A percentile compares a stretch with the other conserved stretches of the same genome.
These are phyloP conservation scores for Polytrichum formosum DNA, from an alignment of 225 moss, liverwort and hornwort genomes.

Conservation along the genomic window DNA sequence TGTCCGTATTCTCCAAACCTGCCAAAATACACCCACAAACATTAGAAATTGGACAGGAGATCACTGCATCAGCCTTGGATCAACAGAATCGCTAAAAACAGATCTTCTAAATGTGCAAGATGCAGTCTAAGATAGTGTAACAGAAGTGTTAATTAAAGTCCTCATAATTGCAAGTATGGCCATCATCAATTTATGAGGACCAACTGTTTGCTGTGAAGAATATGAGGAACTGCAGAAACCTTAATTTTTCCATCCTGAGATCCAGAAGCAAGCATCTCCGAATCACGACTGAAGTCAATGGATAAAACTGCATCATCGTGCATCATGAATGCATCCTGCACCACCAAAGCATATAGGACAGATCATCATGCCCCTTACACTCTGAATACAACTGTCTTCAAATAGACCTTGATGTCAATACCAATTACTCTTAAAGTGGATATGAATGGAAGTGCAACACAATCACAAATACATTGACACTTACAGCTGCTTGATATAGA, in stretches of 20 bases:
- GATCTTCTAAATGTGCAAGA: no score
- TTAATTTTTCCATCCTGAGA: conserved; percentile 99
- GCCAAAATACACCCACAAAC: conserved; percentile 7
- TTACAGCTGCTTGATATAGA: conserved; percentile 93
- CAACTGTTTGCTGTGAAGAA: no score
- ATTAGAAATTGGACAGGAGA: no score
- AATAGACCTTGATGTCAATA: neutral
- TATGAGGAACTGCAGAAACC: conserved; percentile 26
- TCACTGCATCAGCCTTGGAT: no score
- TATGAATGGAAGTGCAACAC: no score
- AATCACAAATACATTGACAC: conserved; percentile 3
- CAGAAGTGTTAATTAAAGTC: no score
- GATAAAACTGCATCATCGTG: conserved; percentile 97
- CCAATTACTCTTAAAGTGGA: no score
- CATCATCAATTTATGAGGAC: no score
- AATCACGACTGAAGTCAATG: conserved; percentile 90
- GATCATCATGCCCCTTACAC: neutral
- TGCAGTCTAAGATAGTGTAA: no score
- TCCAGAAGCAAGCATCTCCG: conserved; percentile 98
- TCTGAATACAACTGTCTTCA: no score
- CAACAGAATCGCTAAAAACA: no score
- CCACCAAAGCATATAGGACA: conserved; percentile 2
- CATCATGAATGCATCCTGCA: conserved; percentile 99
- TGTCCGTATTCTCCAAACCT: conserved; percentile 98
- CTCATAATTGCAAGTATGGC: no score